phyloP scores from a whole-genome alignment of 371 early-diverging fungal genomes.

The Rhizopus stolonifer region DNA sequence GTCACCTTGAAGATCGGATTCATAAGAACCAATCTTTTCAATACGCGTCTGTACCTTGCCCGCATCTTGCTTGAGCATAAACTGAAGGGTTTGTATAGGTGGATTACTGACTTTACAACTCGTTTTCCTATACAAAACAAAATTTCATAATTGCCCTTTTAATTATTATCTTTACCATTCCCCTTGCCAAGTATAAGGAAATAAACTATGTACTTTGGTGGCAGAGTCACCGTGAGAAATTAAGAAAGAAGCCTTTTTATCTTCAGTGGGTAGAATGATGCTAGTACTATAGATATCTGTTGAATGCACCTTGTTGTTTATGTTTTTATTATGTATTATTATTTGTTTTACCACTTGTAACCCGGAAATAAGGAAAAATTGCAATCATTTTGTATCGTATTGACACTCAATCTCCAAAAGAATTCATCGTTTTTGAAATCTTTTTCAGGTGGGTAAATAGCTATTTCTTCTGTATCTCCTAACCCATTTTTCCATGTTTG shows the following conservation, averaged over 20 bases:
- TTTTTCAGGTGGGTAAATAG: conserved; percentile 54
- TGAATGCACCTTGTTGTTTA: conserved; percentile 19
- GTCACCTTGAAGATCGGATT: conserved; percentile 18
- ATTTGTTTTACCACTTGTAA: conserved; percentile 51
- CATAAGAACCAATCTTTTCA: conserved; percentile 25
- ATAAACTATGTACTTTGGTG: conserved; percentile 53
- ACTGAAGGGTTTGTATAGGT: conserved; percentile 45
- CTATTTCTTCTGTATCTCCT: conserved; percentile 62
- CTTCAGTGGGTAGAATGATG: conserved; percentile 29
- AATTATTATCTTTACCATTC: conserved; percentile 48
- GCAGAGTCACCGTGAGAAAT: conserved; percentile 62
- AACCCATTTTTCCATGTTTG: conserved; percentile 73
- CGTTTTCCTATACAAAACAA: conserved; percentile 29
- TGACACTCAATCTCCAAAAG: conserved; percentile 61
- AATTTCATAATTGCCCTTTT: no score
- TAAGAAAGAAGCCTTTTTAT: conserved; percentile 38
- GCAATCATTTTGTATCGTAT: conserved; percentile 56
- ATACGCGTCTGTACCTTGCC: conserved; percentile 25
- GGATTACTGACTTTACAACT: conserved; percentile 42
- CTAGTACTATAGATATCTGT: conserved; percentile 26
- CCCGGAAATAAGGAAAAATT: conserved; percentile 64
- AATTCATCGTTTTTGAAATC: conserved; percentile 57
- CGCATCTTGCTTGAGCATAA: conserved; percentile 42
- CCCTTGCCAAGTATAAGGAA: conserved; percentile 65
- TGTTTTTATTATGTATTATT: conserved; percentile 1